phyloP scores from a whole-genome alignment of 371 early-diverging fungal species.

The Rhizopus arrhizus region DNA sequence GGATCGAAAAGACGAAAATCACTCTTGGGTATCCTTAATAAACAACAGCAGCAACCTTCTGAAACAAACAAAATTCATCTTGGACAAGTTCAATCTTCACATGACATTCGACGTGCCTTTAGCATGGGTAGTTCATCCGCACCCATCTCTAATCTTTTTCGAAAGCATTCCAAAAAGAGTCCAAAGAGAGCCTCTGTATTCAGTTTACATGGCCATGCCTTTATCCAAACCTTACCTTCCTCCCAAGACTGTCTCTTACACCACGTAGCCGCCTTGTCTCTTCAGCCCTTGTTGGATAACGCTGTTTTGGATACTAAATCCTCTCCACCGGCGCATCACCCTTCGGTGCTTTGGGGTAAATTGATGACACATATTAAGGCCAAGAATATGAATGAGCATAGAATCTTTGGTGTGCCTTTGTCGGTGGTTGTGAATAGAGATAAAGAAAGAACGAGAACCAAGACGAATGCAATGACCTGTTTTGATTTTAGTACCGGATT shows the following conservation, averaged over 20 bases:
- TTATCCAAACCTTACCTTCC: conserved; percentile 8
- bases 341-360: conserved; percentile 58
- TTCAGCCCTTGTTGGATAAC: conserved; percentile 65
- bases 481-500: conserved; percentile 56
- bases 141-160: conserved; percentile 1
- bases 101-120: conserved; percentile 21
- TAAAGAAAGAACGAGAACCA: conserved; percentile 46
- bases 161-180: neutral
- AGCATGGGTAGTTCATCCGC: conserved; percentile 9
- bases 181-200: conserved; percentile 21
- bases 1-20: conserved; percentile 14
- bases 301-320: conserved; percentile 50
- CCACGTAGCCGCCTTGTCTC: conserved; percentile 71
- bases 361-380: conserved; percentile 55
- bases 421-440: conserved; percentile 42
- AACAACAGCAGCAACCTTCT: neutral
- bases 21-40: conserved; percentile 5
- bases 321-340: neutral
- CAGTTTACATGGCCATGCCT: conserved; percentile 6
- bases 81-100: conserved; percentile 13
- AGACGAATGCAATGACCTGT: neutral
- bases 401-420: conserved; percentile 50
- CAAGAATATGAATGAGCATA: conserved; percentile 35
- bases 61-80: conserved; percentile 6
- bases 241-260: conserved; percentile 67